phyloP scores from a whole-genome alignment of 1,284 basidiomycete genomes.

The Vanrija pseudolonga region DNA sequence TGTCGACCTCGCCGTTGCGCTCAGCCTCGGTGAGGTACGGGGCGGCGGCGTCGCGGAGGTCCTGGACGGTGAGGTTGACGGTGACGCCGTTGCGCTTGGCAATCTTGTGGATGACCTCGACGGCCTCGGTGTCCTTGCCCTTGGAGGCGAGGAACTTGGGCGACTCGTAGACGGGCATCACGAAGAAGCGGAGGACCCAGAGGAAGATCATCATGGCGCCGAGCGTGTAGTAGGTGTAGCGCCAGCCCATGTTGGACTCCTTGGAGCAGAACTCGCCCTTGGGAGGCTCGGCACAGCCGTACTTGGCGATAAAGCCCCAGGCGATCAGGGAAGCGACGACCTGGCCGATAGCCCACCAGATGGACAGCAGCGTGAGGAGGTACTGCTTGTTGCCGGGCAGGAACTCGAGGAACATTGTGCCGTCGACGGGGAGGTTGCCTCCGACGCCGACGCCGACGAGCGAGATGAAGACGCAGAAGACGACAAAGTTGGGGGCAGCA shows the following conservation, averaged over 20 bases:
- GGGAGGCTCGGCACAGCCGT: conserved; percentile 9
- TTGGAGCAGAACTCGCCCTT: conserved; percentile 50
- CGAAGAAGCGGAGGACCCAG: conserved; percentile 39
- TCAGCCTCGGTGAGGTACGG: conserved; percentile 28
- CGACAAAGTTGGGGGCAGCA: conserved; percentile 56
- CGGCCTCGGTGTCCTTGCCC: conserved; percentile 58
- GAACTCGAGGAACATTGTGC: conserved; percentile 59
- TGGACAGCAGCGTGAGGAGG: conserved; percentile 61
- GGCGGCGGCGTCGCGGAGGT: conserved; percentile 49
- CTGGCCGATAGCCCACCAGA: conserved; percentile 63
- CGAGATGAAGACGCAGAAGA: conserved; percentile 28
- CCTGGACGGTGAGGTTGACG: conserved; percentile 53
- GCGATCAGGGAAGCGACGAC: conserved; percentile 54
- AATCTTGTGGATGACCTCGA: conserved; percentile 52
- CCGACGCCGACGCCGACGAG: conserved; percentile 60
- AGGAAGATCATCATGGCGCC: conserved; percentile 54
- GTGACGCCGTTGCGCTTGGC: conserved; percentile 57
- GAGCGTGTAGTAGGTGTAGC: conserved; percentile 58
- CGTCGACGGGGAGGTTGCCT: conserved; percentile 60
- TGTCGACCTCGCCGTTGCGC: conserved; percentile 17
- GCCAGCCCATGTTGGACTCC: conserved; percentile 59
- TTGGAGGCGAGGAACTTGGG: conserved; percentile 60
- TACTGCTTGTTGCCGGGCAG: conserved; percentile 59
- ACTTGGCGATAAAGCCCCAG: conserved; percentile 28
- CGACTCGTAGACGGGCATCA: conserved; percentile 57